These are phyloP conservation scores for Podaxis sp. DNA, from an alignment of 768 basidiomycete genomes.

Conservation along the genomic window DNA sequence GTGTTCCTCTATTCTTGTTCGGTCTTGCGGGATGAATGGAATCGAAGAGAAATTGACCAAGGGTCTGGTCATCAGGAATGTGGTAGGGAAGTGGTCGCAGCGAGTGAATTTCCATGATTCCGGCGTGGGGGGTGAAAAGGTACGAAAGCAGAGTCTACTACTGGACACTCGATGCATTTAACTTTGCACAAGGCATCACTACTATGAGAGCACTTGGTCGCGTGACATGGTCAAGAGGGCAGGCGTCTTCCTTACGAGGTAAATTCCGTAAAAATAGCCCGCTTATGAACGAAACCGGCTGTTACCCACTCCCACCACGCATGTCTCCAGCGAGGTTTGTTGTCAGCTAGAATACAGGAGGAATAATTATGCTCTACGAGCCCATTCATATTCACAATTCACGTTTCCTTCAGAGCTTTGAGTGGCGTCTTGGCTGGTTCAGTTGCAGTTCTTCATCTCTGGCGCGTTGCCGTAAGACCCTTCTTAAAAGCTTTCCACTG, in stretches of 20 bases:
- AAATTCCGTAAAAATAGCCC: background rate
- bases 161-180: background rate
- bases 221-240: background rate
- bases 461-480: conserved; percentile 24
- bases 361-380: background rate
- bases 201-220: background rate
- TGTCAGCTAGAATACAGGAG: background rate
- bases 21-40: conserved; percentile 37
- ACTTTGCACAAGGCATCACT: background rate
- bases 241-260: background rate
- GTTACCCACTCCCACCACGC: background rate
- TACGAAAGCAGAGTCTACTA: background rate
- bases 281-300: background rate
- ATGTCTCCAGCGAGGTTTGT: background rate
- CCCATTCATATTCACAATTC: background rate
- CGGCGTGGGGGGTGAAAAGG: background rate
- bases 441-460: conserved; percentile 20
- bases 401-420: background rate
- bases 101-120: conserved; percentile 26
- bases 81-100: conserved; percentile 20
- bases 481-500: conserved; percentile 50
- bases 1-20: conserved; percentile 22
- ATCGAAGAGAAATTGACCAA: conserved; percentile 53
- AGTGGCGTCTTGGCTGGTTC: background rate
- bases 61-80: conserved; percentile 47